A percentile compares a stretch with the other conserved stretches of the same genome.
Conservation (phyloP, 2,329 filamentous ascomycete species). For the Parasarocladium wereldwijsianum region DNA sequence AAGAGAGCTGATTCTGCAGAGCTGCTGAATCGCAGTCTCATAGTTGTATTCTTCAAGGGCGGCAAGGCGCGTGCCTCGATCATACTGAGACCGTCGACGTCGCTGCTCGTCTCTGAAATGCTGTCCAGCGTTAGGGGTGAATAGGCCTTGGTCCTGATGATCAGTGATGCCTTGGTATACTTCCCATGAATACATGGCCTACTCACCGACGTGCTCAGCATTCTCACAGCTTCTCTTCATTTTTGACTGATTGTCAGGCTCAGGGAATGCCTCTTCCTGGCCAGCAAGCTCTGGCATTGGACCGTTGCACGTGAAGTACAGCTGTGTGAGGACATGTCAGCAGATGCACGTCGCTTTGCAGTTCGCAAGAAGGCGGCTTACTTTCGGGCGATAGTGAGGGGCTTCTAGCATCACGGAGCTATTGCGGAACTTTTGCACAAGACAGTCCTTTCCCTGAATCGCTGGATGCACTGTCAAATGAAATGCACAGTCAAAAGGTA, state of each 20-base stretch:
- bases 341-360: neutral
- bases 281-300: conserved; percentile 42
- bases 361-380: conserved; percentile 17
- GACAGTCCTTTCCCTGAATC: conserved; percentile 81
- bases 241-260: conserved; percentile 73
- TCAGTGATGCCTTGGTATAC: conserved; percentile 1
- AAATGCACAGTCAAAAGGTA: neutral
- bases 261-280: conserved; percentile 60
- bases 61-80: conserved; percentile 64
- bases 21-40: conserved; percentile 26
- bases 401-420: conserved; percentile 89
- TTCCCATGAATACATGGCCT: neutral
- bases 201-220: conserved; percentile 66
- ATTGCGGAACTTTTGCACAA: conserved; percentile 92
- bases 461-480: conserved; percentile 28
- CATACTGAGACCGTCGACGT: conserved; percentile 62
- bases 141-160: conserved; percentile 42
- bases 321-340: conserved; percentile 16
- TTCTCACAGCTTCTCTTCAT: conserved; percentile 80
- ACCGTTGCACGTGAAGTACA: conserved; percentile 36
- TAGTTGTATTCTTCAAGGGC: conserved; percentile 49
- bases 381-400: conserved; percentile 70
- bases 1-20: no score
- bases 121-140: conserved; percentile 64
- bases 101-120: conserved; percentile 63